Evolutionary conservation across 768 basidiomycete species (phyloP).

Genomic region (Mycena alexandri): DNA sequence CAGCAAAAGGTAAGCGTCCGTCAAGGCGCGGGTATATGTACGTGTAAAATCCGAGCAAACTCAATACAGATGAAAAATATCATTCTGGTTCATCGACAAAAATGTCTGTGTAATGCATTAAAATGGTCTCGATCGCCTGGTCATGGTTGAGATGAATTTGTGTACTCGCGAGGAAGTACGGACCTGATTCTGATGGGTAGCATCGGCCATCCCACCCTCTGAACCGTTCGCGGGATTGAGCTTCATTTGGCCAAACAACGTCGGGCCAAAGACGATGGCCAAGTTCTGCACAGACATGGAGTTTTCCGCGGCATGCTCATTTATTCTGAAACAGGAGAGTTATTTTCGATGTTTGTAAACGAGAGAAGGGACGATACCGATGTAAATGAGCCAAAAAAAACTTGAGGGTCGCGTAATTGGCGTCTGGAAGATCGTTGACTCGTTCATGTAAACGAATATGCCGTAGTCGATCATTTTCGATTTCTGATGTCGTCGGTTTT

Average conservation of each 20-base stretch:
- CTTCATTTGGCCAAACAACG: conserved; percentile 82
- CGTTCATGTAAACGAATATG: conserved; percentile 97
- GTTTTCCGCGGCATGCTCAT: conserved; percentile 80
- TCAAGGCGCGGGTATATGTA: conserved; percentile 32
- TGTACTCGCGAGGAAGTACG: conserved; percentile 16
- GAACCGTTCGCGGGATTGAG: conserved; percentile 57
- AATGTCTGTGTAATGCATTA: conserved; percentile 95
- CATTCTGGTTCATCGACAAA: conserved; percentile 90
- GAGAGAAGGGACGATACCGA: conserved; percentile 61
- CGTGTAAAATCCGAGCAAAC: conserved; percentile 12
- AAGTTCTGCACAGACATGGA: conserved; percentile 95
- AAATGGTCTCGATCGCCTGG: conserved; percentile 95
- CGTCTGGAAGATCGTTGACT: conserved; percentile 97
- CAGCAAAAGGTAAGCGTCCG: conserved; percentile 25
- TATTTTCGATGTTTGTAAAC: background rate
- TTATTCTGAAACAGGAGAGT: conserved; percentile 65
- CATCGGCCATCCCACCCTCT: conserved; percentile 74
- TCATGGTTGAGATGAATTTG: background rate
- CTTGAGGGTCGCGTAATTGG: conserved; percentile 98
- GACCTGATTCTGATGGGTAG: conserved; percentile 81
- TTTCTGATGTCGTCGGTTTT: conserved; percentile 60
- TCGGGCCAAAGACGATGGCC: conserved; percentile 98
- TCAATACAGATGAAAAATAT: conserved; percentile 29
- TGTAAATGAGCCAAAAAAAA: conserved; percentile 95
- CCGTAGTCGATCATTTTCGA: conserved; percentile 93